Base-by-base conservation (phyloP, 148 eudicot genomes). In the Rhododendron simsii region DNA sequence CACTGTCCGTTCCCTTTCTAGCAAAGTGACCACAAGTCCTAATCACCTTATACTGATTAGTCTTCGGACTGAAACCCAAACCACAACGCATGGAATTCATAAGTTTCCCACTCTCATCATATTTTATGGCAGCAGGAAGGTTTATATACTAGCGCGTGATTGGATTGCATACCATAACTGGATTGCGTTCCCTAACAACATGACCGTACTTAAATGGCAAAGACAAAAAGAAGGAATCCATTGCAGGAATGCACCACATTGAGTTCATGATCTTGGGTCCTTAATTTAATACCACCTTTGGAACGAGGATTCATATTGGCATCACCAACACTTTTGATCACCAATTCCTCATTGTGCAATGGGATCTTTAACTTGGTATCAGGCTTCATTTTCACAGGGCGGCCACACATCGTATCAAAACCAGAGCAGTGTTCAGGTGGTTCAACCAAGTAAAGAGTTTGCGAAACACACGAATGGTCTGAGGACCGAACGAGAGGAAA, bases 1-100 rank as follows among this genome's bases (percentile, higher is more conserved):
- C 5, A n/a, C 12, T 30, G 20, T 41, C 6, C 59, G 18, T 28
- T 47, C 8, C 81, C 18, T 51, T 65, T 5, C 10, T 21, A 3
- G 2, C 18, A 61, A 5, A 4, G 21, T 2, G 67, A 57, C 8
- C 21, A 81, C 5, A 65, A 21, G 10, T 45, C 23, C 83, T 67
- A 18, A 85, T 57, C 7, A 85, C 83, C 83, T 85, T 80, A 21
- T 59, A 85, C 16, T 65, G 78, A 13, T 80, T 67, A 44, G 48
- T 47, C 10, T 18, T 47, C 5, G 47, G 78, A 85, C 77, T 26
- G 77, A 61, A 85, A 30, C 75, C 82, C 26, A 85, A 85, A 12
- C 78, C 87, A 48, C 76, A 78, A 35, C 30, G 41, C 26, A 14
- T 69, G 21, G 55, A 18, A 57, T 35, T 3, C 63, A 57, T 13